Conservation (phyloP, 768 basidiomycete species). For the Trametes cingulata region DNA sequence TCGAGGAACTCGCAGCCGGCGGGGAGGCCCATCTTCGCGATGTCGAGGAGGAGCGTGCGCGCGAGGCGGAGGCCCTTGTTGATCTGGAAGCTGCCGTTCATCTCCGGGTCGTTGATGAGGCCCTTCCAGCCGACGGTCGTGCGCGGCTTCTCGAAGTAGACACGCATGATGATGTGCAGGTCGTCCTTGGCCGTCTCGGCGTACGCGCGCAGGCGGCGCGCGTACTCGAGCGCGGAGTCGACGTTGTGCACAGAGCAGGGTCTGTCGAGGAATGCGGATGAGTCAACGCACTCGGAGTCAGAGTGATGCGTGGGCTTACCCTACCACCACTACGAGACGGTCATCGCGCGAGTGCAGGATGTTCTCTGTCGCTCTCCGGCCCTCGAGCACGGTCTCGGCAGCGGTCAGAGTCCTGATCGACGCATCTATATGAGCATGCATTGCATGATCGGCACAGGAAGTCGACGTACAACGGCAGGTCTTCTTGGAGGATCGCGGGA, state of each 20-base stretch:
- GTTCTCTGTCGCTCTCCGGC: constrained; percentile 74
- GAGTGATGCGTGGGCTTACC: constrained; percentile 46
- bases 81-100: constrained; percentile 92
- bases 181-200: constrained; percentile 81
- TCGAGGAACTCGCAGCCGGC: constrained; percentile 97
- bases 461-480: constrained; percentile 74
- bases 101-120: constrained; percentile 94
- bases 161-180: constrained; percentile 93
- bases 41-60: constrained; percentile 81
- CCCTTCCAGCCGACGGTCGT: constrained; percentile 99
- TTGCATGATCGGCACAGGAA: neutral
- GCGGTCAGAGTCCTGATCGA: constrained; percentile 63
- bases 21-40: constrained; percentile 89
- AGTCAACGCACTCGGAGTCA: neutral
- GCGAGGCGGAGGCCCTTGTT: constrained; percentile 93
- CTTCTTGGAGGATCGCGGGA: constrained; percentile 92
- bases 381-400: constrained; percentile 88
- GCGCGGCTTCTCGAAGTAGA: constrained; percentile 96
- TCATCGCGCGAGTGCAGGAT: constrained; percentile 88
- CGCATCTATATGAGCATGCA: neutral
- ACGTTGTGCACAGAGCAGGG: constrained; percentile 96
- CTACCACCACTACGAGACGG: constrained; percentile 88
- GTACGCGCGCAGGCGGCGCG: constrained; percentile 74
- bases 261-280: constrained; percentile 36
- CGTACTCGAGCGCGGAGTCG: constrained; percentile 86